Base-by-base conservation (phyloP, 1,284 basidiomycete genomes). In the Ceratorhiza oryzae-sativae region DNA sequence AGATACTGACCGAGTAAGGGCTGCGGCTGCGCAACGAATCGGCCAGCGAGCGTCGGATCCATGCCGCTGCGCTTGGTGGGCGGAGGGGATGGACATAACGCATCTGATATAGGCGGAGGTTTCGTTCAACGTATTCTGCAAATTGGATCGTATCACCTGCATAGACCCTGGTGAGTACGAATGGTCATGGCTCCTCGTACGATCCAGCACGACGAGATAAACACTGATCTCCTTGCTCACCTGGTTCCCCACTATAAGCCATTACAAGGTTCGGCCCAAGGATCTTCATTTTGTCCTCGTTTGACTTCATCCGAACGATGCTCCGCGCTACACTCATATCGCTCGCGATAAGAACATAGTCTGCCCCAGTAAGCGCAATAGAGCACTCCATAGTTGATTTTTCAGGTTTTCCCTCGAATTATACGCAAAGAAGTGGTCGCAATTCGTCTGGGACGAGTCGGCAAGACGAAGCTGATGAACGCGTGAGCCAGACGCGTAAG, bases 261-360 rank as follows among this genome's bases (percentile, higher is more conserved):
- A 99, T 97, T 78, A 97, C 88, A 20, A 99, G 85, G 80, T 98
- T 94, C 46, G 95, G 90, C 75, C 93, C 91, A 42, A 99, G 86
- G 39, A 87, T 86, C 82, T 95, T 96, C 84, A 97, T 95, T 85
- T 99, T 98, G 86, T 99, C 97, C 83, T 95, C 93, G 82, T 98
- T 94, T 36, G 87, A 82, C 85, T 99, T 98, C 94, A 98, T 97
- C 83, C 96, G 97, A 78, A 98, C 90, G 81, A 99, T 95, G 25
- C 94, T 97, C 73, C 93, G 87, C 4, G 89, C 90, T 6, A 95
- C 90, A 36, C 90, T 94, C 27, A 90, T 95, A 82, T 99, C 97
- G 30, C 95, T 91, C 2, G 95, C 95, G 76, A 98, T 83, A 73
- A 98, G 86, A 71, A 94, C 91, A 82, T 93, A 98, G 78, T 90